phyloP scores from a whole-genome alignment of 2,329 filamentous ascomycete species.

The Paecilomyces niveus region DNA sequence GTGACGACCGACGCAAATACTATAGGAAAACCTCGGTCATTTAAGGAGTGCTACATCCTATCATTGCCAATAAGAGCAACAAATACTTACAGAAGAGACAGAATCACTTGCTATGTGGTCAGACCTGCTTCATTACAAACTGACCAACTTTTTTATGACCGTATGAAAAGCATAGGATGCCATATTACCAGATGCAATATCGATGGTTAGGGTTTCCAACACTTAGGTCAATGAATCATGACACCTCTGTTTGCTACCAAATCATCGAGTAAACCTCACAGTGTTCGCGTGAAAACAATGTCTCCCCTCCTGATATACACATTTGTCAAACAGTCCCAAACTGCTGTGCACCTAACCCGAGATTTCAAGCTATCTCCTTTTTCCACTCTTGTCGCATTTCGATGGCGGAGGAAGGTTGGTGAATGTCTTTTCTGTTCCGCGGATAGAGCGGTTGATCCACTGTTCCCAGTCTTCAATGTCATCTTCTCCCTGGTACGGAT shows the following conservation, averaged over 20 bases:
- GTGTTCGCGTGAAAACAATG: background rate
- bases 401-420: background rate
- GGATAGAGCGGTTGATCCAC: background rate
- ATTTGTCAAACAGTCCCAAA: background rate
- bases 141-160: no score
- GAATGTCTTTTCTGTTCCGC: background rate
- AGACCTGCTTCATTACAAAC: no score
- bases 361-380: background rate
- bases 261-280: background rate
- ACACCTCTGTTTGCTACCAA: background rate
- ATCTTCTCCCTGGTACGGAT: background rate
- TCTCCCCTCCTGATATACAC: background rate
- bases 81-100: no score
- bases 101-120: no score
- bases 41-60: no score
- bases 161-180: no score
- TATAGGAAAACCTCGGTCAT: no score
- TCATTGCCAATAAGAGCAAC: no score
- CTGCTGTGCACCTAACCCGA: background rate
- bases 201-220: background rate
- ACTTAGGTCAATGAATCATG: background rate
- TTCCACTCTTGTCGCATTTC: background rate
- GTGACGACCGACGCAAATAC: no score
- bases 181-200: background rate
- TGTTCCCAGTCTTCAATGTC: background rate